Conservation (phyloP, 176 grass and related monocot genomes). For the Cocos nucifera region DNA sequence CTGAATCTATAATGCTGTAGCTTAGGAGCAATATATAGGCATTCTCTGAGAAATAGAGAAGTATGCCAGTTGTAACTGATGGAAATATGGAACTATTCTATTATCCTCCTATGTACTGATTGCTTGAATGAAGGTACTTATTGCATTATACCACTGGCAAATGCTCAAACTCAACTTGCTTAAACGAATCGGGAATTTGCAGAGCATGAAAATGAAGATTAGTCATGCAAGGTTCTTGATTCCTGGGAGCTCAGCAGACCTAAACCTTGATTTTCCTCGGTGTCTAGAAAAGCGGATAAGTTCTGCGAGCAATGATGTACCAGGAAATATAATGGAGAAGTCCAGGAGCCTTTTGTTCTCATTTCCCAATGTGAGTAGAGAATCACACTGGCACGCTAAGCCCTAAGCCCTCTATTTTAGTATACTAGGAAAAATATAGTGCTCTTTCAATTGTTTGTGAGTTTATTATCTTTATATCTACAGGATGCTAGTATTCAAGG, state of each 20-base stretch:
- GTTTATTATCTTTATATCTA: constrained; percentile 5
- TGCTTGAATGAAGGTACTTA: no score
- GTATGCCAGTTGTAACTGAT: no score
- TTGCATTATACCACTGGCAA: no score
- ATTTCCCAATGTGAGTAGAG: constrained; percentile 72
- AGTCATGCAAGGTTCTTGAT: constrained; percentile 81
- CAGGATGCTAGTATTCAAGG: constrained; percentile 73
- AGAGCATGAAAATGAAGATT: constrained; percentile 93
- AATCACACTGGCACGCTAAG: background rate
- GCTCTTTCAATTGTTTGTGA: no score
- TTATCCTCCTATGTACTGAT: no score
- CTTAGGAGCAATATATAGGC: background rate
- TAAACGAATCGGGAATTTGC: constrained; percentile 16
- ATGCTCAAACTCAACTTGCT: background rate
- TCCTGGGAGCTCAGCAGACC: constrained; percentile 38
- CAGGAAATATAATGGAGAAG: constrained; percentile 26
- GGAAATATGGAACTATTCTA: no score
- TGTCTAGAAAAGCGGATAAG: constrained; percentile 46
- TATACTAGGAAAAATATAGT: no score
- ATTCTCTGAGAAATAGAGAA: no score
- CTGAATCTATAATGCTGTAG: background rate
- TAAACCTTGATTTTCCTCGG: constrained; percentile 43
- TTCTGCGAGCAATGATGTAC: constrained; percentile 27
- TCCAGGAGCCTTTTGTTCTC: constrained; percentile 51
- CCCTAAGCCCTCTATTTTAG: background rate